A percentile compares a stretch with the other conserved stretches of the same genome.
phyloP scores from a whole-genome alignment of 331 rosid genomes.

The Stylosanthes scabra region DNA sequence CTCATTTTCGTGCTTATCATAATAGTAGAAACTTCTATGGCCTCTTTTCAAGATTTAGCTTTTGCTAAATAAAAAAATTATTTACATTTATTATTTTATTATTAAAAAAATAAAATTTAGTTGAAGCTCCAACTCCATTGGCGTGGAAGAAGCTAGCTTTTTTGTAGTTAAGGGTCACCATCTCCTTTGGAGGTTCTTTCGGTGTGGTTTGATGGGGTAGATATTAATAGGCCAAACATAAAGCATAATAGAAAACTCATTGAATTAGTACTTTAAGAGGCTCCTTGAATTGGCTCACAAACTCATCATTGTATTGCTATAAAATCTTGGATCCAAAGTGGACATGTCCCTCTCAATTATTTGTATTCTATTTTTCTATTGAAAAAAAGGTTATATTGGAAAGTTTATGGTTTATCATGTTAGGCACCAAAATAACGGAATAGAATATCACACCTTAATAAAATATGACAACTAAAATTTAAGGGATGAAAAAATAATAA shows the following conservation, averaged over 20 bases:
- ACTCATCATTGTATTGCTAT: background rate
- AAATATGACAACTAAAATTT: no score
- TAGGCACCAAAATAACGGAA: no score
- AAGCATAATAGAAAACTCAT: background rate
- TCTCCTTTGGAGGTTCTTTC: background rate
- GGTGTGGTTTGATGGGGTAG: constrained; percentile 2
- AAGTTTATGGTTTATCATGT: no score
- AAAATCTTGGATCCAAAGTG: background rate
- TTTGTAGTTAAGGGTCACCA: constrained; percentile 4
- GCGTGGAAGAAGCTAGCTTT: background rate
- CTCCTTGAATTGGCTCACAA: background rate
- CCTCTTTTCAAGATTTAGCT: no score
- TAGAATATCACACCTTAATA: no score
- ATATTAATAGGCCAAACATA: background rate
- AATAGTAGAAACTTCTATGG: background rate
- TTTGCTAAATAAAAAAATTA: no score
- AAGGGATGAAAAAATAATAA: no score
- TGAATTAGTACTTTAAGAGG: background rate
- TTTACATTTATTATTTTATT: no score
- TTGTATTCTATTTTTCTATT: background rate
- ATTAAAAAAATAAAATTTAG: background rate
- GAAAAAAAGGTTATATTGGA: background rate
- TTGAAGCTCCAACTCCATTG: background rate
- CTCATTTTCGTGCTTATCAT: background rate
- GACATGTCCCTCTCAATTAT: background rate